Base-by-base conservation (phyloP, 1,284 basidiomycete genomes). In the Fomes fomentarius region DNA sequence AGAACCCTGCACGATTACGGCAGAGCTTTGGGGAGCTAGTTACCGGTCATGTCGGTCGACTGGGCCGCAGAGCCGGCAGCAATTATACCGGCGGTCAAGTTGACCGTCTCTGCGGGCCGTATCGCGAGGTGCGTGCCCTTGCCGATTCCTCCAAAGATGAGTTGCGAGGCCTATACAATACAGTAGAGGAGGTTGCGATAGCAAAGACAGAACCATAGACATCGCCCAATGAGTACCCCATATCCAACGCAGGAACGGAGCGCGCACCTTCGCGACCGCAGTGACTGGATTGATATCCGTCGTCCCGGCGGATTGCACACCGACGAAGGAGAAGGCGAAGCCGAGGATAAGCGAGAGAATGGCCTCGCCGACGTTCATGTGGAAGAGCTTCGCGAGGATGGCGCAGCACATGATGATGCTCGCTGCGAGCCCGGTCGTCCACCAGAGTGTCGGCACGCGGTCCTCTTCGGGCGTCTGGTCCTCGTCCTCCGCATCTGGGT, bases 271-370 rank as follows among this genome's bases (percentile, higher is more conserved):
- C 19, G 80, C 82, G 53, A 82, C 78, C 35, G 81, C 79, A 22
- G 78, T 76, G 48, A 84, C 76, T 15, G 83, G 83, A 67, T 84
- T 85, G 62, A 84, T 75, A 61, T 84, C 81, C 9, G 82, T 83
- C 49, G 75, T 70, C 22, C 84, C 84, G 45, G 79, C 72, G 46
- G 79, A 82, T 68, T 87, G 83, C 15, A 86, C 82, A 49, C 81
- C 85, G 60, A 87, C 82, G 72, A 87, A 86, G 33, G 84, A 85
- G 74, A 87, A 86, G 47, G 85, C 50, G 74, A 87, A 87, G 39
- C 82, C 83, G 41, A 87, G 76, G 58, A 87, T 41, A 48, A 82
- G 76, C 2, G 81, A 70, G 30, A 84, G 74, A 58, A 84, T 71
- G 21, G 77, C 80, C 50, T 83, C 76, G 17, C 81, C 80, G 55